Conservation (phyloP, 352 stramenopile genomes). For the Pythium rhizo-oryzae region DNA sequence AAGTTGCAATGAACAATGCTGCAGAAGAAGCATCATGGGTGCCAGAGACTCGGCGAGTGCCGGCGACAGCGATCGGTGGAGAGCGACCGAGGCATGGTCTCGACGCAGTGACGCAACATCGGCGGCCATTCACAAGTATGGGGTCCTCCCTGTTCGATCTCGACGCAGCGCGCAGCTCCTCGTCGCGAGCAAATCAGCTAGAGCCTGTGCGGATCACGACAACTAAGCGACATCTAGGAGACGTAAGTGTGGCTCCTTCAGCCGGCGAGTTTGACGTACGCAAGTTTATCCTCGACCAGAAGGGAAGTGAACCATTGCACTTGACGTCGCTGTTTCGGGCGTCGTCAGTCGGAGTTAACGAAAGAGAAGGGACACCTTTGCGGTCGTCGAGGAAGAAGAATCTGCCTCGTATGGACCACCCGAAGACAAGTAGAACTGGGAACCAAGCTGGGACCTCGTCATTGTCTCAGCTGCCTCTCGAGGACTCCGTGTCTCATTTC, state of each 20-base stretch:
- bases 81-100: background rate
- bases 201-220: conserved; percentile 1
- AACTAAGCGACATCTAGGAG: background rate
- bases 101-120: conserved; percentile 3
- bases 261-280: conserved; percentile 56
- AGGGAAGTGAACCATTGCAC: conserved; percentile 49
- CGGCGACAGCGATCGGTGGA: conserved; percentile 23
- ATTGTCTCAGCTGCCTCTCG: conserved; percentile 23
- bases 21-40: conserved; percentile 4
- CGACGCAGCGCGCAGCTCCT: conserved; percentile 17
- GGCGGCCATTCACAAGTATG: conserved; percentile 46
- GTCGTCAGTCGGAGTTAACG: conserved; percentile 16
- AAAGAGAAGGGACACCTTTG: background rate
- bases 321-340: conserved; percentile 64
- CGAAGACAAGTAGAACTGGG: background rate
- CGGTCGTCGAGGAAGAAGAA: conserved; percentile 33
- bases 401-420: conserved; percentile 39
- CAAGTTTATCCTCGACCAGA: conserved; percentile 71
- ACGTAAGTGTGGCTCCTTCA: background rate
- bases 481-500: conserved; percentile 61
- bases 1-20: conserved; percentile 20
- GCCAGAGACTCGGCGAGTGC: conserved; percentile 1
- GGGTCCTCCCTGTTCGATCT: conserved; percentile 38
- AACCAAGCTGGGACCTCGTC: background rate
- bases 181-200: conserved; percentile 9